phyloP scores from a whole-genome alignment of 2,329 filamentous ascomycete genomes.

The Ceratocystiopsis minuta region DNA sequence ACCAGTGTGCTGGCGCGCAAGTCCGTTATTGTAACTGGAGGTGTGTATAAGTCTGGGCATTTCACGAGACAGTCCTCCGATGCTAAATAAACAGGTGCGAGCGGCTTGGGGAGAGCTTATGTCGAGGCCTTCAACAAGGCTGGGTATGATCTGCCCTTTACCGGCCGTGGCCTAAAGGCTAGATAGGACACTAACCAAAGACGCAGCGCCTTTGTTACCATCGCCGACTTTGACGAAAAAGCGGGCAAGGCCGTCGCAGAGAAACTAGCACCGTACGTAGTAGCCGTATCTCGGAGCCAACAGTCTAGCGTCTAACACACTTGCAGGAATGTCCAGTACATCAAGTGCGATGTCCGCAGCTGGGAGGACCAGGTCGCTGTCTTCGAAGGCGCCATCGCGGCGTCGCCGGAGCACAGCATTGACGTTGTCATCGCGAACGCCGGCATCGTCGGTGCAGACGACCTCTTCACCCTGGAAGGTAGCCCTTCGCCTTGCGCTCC shows the following conservation, averaged over 20 bases:
- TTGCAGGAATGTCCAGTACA: slow-evolving; percentile 7
- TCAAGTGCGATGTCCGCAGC: slow-evolving; percentile 18
- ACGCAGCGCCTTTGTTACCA: slow-evolving; percentile 20
- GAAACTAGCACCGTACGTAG: slow-evolving; percentile 5
- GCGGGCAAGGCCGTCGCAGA: slow-evolving; percentile 11
- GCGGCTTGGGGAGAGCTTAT: slow-evolving; percentile 21
- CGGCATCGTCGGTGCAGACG: slow-evolving; percentile 18
- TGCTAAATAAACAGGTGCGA: slow-evolving; percentile 13
- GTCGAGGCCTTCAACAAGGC: slow-evolving; percentile 18
- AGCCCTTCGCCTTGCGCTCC: too few relatives aligned
- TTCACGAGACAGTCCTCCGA: too few relatives aligned
- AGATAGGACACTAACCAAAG: slow-evolving; percentile 5
- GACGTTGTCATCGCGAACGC: slow-evolving; percentile 31
- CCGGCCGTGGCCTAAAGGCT: too few relatives aligned
- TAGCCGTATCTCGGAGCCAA: too few relatives aligned
- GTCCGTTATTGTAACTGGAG: slow-evolving; percentile 29
- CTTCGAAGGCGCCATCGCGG: slow-evolving; percentile 21
- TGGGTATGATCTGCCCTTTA: too few relatives aligned
- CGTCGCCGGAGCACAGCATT: slow-evolving; percentile 20
- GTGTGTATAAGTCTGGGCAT: too few relatives aligned
- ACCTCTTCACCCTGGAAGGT: neutral
- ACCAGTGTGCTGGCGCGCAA: slow-evolving; percentile 19
- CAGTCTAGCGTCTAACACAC: too few relatives aligned
- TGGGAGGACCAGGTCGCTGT: slow-evolving; percentile 25
- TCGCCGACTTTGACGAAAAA: slow-evolving; percentile 20